A percentile compares a stretch with the other conserved stretches of the same genome.
phyloP scores from a whole-genome alignment of 2,329 filamentous ascomycete species.

The Dactylella cylindrospora region DNA sequence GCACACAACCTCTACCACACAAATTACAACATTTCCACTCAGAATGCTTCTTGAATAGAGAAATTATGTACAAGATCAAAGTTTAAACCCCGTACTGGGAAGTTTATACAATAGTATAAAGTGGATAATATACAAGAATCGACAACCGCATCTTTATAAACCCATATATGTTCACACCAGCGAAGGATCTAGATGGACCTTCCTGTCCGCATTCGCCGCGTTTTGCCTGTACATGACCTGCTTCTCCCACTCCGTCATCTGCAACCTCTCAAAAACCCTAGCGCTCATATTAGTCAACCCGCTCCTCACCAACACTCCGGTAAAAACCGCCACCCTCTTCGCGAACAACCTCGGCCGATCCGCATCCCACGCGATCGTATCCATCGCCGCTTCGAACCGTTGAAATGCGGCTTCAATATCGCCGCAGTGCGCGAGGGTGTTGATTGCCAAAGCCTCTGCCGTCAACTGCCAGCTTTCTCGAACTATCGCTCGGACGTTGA shows the following conservation, averaged over 20 bases:
- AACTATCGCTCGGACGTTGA: not conserved
- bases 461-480: constrained; percentile 1
- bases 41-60: too few relatives aligned
- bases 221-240: not conserved
- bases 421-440: constrained; percentile 9
- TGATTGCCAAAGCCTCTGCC: constrained; percentile 14
- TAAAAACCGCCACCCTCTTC: constrained; percentile 7
- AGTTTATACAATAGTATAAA: too few relatives aligned
- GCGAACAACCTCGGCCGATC: constrained; percentile 13
- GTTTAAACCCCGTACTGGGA: too few relatives aligned
- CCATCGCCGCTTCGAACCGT: constrained; percentile 13
- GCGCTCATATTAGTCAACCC: not conserved
- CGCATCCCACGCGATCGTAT: constrained; percentile 6
- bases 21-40: too few relatives aligned
- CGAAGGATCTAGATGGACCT: too few relatives aligned
- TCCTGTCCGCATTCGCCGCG: not conserved
- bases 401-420: constrained; percentile 2
- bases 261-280: constrained; percentile 11
- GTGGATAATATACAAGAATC: too few relatives aligned
- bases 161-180: too few relatives aligned
- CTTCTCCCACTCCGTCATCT: constrained; percentile 3
- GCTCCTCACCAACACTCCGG: constrained; percentile 5
- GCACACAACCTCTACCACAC: too few relatives aligned
- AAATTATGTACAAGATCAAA: too few relatives aligned
- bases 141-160: too few relatives aligned